Base-by-base conservation (phyloP, 2,329 filamentous ascomycete species). In the Coniochaeta prunicola region DNA sequence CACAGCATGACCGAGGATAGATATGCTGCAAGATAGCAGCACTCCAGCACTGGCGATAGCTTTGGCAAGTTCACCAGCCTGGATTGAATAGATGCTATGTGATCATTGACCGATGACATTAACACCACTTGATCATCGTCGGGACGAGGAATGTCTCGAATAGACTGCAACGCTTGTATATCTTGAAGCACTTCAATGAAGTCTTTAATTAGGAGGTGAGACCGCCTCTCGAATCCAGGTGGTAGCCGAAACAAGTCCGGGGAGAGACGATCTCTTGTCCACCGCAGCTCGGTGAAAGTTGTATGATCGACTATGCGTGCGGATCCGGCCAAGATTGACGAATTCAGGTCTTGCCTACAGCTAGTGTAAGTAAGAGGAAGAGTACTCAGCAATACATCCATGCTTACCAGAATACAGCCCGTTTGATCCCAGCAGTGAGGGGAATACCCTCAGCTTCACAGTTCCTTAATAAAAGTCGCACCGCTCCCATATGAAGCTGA, bases 291-390 rank as follows among this genome's bases (percentile, higher is more conserved):
- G 1, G 67, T 13, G 31, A 78, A 78, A 0, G 74, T 77, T 1
- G 62, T 72, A 58, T 78, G 74, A 54, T 73, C 63, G 19, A 76
- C 68, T 7, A 76, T 66, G 0, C 74, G 76, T 2, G 38, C 67
- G 0, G 75, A 74, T 0, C 74, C 73, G 19, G 73, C 66, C 59
- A 78, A 57, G 21, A 77, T 60, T 0, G 72, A 71, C 0, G 71
- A 69, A 59, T 78, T 76, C 53, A 78, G 61, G 53, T 78, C 76
- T 64, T 77, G 75, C 34, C 34, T 36, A 15, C 76, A 75, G 77
- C 9, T 57, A 1, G 2, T 5, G 1, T 59, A 4, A 34, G 9
- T 21, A 60, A 53, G 2, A 7, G 15, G 40, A 9, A 24, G n/a
- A 31, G 7, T 5, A 50, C 59, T 8, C 1, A 36, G 38, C 9